Base-by-base conservation (phyloP, 2,329 filamentous ascomycete species). In the Penicillium expansum region DNA sequence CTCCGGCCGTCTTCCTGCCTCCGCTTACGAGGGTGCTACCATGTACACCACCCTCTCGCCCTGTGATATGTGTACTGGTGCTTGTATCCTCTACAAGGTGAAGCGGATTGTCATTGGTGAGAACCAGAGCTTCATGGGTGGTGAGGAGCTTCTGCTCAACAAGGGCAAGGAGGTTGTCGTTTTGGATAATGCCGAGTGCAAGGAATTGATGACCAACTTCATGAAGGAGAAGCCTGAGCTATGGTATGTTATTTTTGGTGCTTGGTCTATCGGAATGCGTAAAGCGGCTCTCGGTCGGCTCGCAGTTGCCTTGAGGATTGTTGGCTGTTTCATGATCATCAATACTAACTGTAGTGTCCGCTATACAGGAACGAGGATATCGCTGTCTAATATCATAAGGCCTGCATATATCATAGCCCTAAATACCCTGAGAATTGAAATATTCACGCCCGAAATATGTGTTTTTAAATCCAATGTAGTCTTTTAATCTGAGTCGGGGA, bases 11-110 rank as follows among this genome's bases (percentile, higher is more conserved):
- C 81, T 91, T 22, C 85, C 87, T 32, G 88, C 87, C 16, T 83
- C 83, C 1, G 82, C 82, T 6, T 92, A 91, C 73, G 81, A 81
- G 62, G 86, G 86, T 30, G 83, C 86, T 35, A 92, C 88, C n/a
- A 91, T 92, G 87, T 92, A 90, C 75, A 92, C 89, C 3, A 91
- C 89, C 0, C 78, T 92, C 7, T 90, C 87, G 3, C 89, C 89
- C 0, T 92, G 89, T 71, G 87, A 90, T 69, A 92, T 92, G 89
- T 92, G 87, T 73, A 91, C 89, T 4, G 89, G 89, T 9, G 88
- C 89, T 3, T 91, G 88, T 67, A 77, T 92, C 58, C 80, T 92
- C 58, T 92, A 91, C 79, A 88, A 88, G 67, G 82, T 92, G 56
- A 80, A 82, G 45, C 82, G 89, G 22, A 88, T 92, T 3, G 88